These are phyloP conservation scores for Tripidium arundinaceum DNA, from an alignment of 202 grass and related monocot species.

Conservation along the genomic window DNA sequence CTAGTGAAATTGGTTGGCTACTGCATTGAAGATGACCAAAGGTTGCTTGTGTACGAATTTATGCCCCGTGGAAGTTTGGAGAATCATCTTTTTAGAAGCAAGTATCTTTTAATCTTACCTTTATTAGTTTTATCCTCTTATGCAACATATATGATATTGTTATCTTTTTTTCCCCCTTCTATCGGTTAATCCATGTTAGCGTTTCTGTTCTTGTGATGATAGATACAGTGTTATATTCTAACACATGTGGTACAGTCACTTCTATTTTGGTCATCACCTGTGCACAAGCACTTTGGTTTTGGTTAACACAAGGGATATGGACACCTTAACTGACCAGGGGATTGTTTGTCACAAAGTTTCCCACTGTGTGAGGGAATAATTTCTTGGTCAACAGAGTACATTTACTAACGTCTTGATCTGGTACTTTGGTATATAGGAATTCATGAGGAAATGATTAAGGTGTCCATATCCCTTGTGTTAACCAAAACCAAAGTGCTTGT, in stretches of 20 bases:
- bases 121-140: constrained; percentile 27
- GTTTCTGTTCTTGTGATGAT: neutral
- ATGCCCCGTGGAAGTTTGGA: constrained; percentile 90
- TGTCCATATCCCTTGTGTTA: neutral
- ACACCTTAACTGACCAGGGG: neutral
- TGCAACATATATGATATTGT: constrained; percentile 16
- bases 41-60: constrained; percentile 81
- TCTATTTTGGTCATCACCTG: constrained; percentile 7
- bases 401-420: neutral
- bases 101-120: neutral
- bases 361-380: neutral
- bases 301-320: neutral
- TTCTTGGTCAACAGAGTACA: neutral
- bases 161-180: neutral
- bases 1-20: constrained; percentile 89
- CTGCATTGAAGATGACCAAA: constrained; percentile 89
- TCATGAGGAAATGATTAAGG: neutral
- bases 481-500: neutral
- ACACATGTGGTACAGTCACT: neutral
- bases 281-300: neutral
- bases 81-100: constrained; percentile 93
- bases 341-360: neutral
- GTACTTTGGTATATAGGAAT: constrained; percentile 19
- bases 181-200: neutral
- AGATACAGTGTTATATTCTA: neutral